Evolutionary conservation across 2,329 filamentous ascomycete genomes (phyloP).

Genomic region (Hymenoscyphus scutula): DNA sequence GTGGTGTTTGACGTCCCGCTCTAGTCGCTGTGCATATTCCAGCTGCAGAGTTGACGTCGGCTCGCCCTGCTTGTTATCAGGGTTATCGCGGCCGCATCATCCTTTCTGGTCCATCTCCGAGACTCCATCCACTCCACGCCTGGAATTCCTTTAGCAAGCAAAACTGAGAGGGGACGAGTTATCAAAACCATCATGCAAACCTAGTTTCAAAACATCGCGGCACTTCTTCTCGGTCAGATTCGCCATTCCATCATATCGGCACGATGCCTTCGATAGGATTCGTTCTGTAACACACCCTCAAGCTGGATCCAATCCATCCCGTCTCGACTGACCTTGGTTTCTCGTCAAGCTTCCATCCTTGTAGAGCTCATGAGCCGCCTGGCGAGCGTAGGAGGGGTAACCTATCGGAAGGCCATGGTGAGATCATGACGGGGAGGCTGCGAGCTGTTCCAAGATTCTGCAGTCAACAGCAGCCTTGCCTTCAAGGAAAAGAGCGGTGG

Average conservation of each 20-base stretch:
- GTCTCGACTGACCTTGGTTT: background rate
- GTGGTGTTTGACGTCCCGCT: background rate
- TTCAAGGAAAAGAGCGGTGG: too few relatives aligned
- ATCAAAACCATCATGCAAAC: background rate
- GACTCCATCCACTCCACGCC: background rate
- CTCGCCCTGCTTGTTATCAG: slow-evolving; percentile 1
- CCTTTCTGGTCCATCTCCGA: background rate
- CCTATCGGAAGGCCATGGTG: slow-evolving; percentile 1
- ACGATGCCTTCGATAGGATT: background rate
- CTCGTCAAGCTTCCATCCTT: background rate
- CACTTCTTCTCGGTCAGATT: too few relatives aligned
- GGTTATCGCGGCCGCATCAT: background rate
- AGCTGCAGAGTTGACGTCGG: background rate
- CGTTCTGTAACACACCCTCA: background rate
- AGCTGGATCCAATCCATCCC: background rate
- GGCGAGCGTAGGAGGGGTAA: background rate
- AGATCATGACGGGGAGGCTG: background rate
- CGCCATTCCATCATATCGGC: background rate
- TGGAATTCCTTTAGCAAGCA: too few relatives aligned
- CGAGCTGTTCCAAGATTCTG: background rate
- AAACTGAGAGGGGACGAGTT: too few relatives aligned
- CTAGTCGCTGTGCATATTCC: background rate
- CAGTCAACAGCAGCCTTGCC: too few relatives aligned
- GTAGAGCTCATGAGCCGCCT: background rate
- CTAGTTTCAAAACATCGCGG: background rate